Conservation (phyloP, 352 stramenopile species). For the Pythium scleroteichum region DNA sequence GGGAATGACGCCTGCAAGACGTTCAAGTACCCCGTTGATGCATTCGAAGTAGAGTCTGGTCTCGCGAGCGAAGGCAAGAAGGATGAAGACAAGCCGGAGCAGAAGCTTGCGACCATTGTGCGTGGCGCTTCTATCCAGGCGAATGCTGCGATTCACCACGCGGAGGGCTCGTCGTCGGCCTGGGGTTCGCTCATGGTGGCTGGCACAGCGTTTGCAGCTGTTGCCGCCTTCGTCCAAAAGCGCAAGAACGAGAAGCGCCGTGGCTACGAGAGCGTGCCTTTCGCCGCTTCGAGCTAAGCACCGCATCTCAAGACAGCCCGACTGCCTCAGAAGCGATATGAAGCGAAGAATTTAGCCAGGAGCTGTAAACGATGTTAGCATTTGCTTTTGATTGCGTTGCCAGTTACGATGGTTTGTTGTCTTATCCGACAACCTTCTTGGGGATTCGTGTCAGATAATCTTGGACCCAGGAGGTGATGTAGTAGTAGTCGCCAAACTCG, state of each 20-base stretch:
- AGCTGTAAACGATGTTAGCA: too few species aligned
- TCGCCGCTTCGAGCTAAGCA: background rate
- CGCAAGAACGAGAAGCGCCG: background rate
- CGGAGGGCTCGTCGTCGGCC: background rate
- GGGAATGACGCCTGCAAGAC: slow-evolving; percentile 46
- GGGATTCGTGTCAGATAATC: slow-evolving; percentile 49
- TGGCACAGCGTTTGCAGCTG: background rate
- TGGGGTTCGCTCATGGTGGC: background rate
- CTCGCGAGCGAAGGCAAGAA: slow-evolving; percentile 5
- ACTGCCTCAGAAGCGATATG: too few species aligned
- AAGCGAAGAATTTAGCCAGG: too few species aligned
- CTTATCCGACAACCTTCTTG: slow-evolving; percentile 2
- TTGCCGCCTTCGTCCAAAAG: slow-evolving; percentile 4
- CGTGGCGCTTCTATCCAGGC: background rate
- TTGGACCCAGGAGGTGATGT: slow-evolving; percentile 52
- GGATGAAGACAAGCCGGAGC: slow-evolving; percentile 3
- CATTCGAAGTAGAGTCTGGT: slow-evolving; percentile 49
- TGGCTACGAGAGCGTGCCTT: slow-evolving; percentile 1
- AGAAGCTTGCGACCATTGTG: slow-evolving; percentile 1
- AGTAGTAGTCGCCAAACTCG: slow-evolving; percentile 52
- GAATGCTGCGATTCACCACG: background rate
- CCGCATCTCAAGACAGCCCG: too few species aligned
- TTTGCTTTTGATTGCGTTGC: background rate
- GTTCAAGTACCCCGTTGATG: slow-evolving; percentile 55
- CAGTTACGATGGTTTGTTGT: too few species aligned